phyloP scores from a whole-genome alignment of 164 flowering plant genomes.

The Liriodendron chinense region DNA sequence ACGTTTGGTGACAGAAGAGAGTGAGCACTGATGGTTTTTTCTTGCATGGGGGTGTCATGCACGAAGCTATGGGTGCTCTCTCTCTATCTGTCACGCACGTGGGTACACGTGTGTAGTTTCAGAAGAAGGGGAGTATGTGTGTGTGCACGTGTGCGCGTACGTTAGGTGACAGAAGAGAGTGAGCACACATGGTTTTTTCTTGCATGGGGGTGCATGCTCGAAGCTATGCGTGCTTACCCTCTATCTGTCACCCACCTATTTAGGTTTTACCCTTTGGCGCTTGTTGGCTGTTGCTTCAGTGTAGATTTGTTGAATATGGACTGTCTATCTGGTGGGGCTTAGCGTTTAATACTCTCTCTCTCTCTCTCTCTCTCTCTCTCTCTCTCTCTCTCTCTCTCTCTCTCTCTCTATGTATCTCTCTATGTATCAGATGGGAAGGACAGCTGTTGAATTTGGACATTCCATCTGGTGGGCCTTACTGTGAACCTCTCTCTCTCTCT shows the following conservation, averaged over 20 bases:
- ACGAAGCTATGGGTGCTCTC: slow-evolving; percentile 62
- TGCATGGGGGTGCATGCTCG: slow-evolving; percentile 50
- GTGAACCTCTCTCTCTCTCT: too few relatives aligned
- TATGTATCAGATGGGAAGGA: too few relatives aligned
- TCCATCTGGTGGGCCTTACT: too few relatives aligned
- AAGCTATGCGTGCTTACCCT: slow-evolving; percentile 65
- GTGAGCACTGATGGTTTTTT: slow-evolving; percentile 22
- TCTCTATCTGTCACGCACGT: slow-evolving; percentile 50
- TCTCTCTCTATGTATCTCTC: neutral
- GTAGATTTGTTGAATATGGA: too few relatives aligned
- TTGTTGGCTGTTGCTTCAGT: too few relatives aligned
- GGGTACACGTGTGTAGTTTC: neutral
- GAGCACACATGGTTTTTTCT: slow-evolving; percentile 27
- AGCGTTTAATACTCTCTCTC: neutral
- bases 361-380: slow-evolving; percentile 2
- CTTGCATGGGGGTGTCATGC: slow-evolving; percentile 48
- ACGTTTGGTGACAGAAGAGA: slow-evolving; percentile 15
- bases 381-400: slow-evolving; percentile 2
- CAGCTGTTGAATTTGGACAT: too few relatives aligned
- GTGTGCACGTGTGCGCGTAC: neutral
- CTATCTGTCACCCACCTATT: slow-evolving; percentile 44
- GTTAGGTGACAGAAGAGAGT: slow-evolving; percentile 18
- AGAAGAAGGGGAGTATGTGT: neutral
- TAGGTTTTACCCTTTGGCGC: too few relatives aligned
- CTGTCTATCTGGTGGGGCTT: too few relatives aligned